Evolutionary conservation across 176 grass and related monocot species (phyloP), one percentile per base, ranked within the genome.

Genomic region (Alopecurus myosuroides): DNA sequence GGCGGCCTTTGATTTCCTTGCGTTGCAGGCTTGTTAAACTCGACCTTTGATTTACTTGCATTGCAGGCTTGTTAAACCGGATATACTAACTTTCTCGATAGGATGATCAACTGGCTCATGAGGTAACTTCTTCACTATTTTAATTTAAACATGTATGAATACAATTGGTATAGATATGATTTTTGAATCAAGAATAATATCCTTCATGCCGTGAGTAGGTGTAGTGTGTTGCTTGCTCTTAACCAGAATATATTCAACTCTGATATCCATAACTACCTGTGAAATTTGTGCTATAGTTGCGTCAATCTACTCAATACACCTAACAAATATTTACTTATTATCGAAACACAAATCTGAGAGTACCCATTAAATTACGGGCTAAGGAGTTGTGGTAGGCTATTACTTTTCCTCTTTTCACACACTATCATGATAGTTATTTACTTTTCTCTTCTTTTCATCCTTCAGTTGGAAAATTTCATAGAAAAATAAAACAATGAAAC

Each of bases 61-160:
- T n/a, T n/a, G n/a, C n/a, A n/a, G n/a, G n/a, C n/a, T n/a, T n/a
- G n/a, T n/a, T n/a, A n/a, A n/a, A n/a, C n/a, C n/a, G n/a, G n/a
- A n/a, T n/a, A n/a, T n/a, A n/a, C n/a, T n/a, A n/a, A n/a, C n/a
- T n/a, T n/a, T n/a, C n/a, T n/a, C n/a, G n/a, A n/a, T n/a, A n/a
- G 95, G 36, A 98, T 95, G 88, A 63, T 93, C 67, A 95, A 92
- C 79, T 93, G 91, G 77, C 63, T 98, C 67, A 88, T 98, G 64
- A 80, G 95, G 95, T 98, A 93, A 71, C 15, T 86, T n/a, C n/a
- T n/a, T n/a, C n/a, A 77, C 57, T 85, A 6, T 52, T 72, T 63
- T 58, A 4, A 9, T 89, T 79, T 35, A 55, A 84, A 76, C 53
- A 71, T 61, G 29, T 69, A 52, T 26, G 18, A 45, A 34, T 22